Base-by-base conservation (phyloP, 768 basidiomycete species). In the Trametes maxima region DNA sequence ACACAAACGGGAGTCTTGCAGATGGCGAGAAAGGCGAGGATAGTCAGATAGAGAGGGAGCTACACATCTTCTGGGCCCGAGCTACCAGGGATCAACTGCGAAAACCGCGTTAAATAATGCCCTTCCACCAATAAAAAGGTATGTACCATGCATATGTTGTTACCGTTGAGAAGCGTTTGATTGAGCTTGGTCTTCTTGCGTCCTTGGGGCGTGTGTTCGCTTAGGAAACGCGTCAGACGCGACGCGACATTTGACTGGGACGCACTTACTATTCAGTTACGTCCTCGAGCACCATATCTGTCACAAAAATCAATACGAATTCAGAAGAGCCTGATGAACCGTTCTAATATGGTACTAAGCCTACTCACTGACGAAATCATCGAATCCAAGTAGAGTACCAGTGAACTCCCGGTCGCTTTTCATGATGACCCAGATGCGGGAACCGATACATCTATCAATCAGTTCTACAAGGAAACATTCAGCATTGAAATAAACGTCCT, bases 361-460 rank as follows among this genome's bases (percentile, higher is more conserved):
- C 24, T 22, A 95, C 96, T 84, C 74, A 98, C 96, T 99, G 75
- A 99, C 96, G 75, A 96, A 99, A 76, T 99, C 96, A 73, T 99
- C 96, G 69, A 99, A 99, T 2, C 96, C 96, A 36, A 96, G 82
- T 43, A 99, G 80, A 2, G 88, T 97, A 12, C 96, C 96, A 22
- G 91, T 92, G 77, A 98, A 99, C 78, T 99, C 96, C 47, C 94
- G 89, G 63, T 99, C 95, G 68, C 83, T 88, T 79, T 98, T 98
- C 94, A 97, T 98, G 73, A 98, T 87, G 69, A 98, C 96, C 93
- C 94, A 97, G 71, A 98, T 95, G 50, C 87, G 85, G 36, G 94
- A 96, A 58, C 96, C 96, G 73, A 98, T 98, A 72, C 96, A 98
- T 73, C 92, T 85, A 75, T 99, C 96, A 69, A 99, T 96, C 45